Evolutionary conservation across 768 basidiomycete genomes (phyloP).

Genomic region (Leccinum subgranulosum): DNA sequence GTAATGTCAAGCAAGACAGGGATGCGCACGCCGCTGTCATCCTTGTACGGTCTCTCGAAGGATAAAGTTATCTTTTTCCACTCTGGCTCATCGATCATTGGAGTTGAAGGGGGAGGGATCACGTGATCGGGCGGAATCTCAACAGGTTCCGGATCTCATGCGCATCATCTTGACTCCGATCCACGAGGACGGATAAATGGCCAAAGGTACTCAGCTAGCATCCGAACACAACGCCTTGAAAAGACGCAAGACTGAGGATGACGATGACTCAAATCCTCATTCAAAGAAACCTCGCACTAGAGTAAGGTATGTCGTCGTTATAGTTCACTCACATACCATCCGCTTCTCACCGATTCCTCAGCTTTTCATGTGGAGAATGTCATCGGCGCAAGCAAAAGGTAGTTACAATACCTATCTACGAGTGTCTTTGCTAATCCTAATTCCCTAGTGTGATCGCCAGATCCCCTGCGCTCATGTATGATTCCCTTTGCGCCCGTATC

Average conservation of each 20-base stretch:
- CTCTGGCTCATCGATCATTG: constrained; percentile 30
- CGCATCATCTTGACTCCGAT: constrained; percentile 27
- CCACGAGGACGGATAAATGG: constrained; percentile 32
- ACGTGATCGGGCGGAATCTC: constrained; percentile 23
- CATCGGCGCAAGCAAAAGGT: constrained; percentile 90
- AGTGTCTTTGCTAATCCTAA: constrained; percentile 17
- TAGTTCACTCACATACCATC: background rate
- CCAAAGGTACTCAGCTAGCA: constrained; percentile 21
- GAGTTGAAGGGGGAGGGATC: background rate
- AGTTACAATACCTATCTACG: constrained; percentile 9
- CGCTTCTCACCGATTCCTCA: constrained; percentile 26
- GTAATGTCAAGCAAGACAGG: constrained; percentile 67
- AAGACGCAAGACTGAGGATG: constrained; percentile 65
- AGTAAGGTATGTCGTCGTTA: constrained; percentile 57
- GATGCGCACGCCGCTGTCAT: constrained; percentile 64
- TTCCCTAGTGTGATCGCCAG: constrained; percentile 74
- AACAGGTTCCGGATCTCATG: constrained; percentile 7
- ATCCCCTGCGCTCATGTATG: constrained; percentile 79
- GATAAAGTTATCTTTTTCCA: constrained; percentile 66
- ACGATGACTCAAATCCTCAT: constrained; percentile 39
- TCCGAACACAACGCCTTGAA: constrained; percentile 42
- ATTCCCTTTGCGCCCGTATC: constrained; percentile 19
- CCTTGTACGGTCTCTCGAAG: constrained; percentile 78
- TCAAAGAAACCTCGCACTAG: constrained; percentile 68
- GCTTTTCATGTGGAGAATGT: constrained; percentile 85